phyloP scores from a whole-genome alignment of 2,329 filamentous ascomycete species.

The Hymenoscyphus scutula region DNA sequence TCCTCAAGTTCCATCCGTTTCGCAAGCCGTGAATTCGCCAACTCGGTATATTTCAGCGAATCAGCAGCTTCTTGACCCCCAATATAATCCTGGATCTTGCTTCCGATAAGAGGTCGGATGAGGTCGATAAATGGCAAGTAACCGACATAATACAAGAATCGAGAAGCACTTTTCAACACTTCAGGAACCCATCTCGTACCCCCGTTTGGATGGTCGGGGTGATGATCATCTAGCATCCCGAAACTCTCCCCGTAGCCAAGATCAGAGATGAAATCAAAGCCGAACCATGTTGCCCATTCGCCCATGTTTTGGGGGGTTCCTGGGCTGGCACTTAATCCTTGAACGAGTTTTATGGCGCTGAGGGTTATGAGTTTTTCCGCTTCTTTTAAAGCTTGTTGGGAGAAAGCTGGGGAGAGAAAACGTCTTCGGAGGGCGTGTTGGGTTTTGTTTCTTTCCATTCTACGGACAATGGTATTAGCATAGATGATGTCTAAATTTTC shows the following conservation, averaged over 20 bases:
- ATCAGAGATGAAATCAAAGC: conserved; percentile 43
- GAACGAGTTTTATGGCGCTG: conserved; percentile 11
- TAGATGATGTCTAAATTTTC: not conserved
- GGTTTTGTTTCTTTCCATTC: conserved; percentile 19
- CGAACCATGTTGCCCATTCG: conserved; percentile 38
- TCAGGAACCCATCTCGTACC: conserved; percentile 18
- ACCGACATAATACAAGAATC: conserved; percentile 17
- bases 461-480: not conserved
- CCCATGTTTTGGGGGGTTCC: conserved; percentile 27
- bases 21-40: conserved; percentile 16
- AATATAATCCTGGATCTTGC: conserved; percentile 11
- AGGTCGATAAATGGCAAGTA: conserved; percentile 15
- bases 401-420: conserved; percentile 35
- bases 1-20: conserved; percentile 15
- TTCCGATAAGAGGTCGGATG: conserved; percentile 14
- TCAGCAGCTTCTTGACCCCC: conserved; percentile 13
- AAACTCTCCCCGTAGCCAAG: conserved; percentile 45
- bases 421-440: conserved; percentile 20
- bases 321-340: conserved; percentile 7
- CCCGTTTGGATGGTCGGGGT: too few relatives aligned
- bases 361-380: conserved; percentile 31
- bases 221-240: conserved; percentile 30
- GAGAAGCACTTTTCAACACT: conserved; percentile 15
- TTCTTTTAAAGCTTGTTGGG: conserved; percentile 33
- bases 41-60: conserved; percentile 16